Conservation (phyloP, 2,329 filamentous ascomycete species). For the Davidsoniella virescens region DNA sequence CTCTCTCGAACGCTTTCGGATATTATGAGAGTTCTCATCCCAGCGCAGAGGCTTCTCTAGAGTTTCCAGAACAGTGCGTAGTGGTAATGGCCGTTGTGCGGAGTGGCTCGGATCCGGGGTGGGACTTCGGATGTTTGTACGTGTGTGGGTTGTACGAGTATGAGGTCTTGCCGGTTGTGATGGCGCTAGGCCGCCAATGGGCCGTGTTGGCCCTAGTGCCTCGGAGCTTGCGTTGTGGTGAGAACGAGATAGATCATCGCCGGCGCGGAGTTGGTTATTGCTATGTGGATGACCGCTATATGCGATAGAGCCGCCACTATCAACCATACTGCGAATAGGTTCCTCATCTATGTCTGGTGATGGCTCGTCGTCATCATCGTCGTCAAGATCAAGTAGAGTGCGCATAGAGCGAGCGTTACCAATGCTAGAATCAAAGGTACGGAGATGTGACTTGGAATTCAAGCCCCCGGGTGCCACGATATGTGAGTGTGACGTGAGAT, state of each 20-base stretch:
- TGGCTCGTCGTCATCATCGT: neutral
- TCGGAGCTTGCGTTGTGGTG: conserved; percentile 7
- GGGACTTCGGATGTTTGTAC: conserved; percentile 2
- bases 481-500: neutral
- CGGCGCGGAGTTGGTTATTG: neutral
- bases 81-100: conserved; percentile 5
- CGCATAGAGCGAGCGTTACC: conserved; percentile 8
- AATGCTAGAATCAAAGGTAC: neutral
- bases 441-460: neutral
- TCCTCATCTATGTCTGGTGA: neutral
- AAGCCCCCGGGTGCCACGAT: neutral
- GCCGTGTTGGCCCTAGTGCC: neutral
- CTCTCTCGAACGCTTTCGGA: conserved; percentile 2
- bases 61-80: conserved; percentile 8
- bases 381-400: conserved; percentile 7
- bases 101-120: neutral
- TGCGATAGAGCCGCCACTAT: neutral
- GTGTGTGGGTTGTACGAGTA: conserved; percentile 2
- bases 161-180: neutral
- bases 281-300: neutral
- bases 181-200: neutral
- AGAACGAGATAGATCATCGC: conserved; percentile 4
- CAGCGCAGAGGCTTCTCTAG: conserved; percentile 8
- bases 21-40: conserved; percentile 1
- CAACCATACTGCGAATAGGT: neutral